Evolutionary conservation across 176 grass and related monocot genomes (phyloP).

Genomic region (Poa pratensis): DNA sequence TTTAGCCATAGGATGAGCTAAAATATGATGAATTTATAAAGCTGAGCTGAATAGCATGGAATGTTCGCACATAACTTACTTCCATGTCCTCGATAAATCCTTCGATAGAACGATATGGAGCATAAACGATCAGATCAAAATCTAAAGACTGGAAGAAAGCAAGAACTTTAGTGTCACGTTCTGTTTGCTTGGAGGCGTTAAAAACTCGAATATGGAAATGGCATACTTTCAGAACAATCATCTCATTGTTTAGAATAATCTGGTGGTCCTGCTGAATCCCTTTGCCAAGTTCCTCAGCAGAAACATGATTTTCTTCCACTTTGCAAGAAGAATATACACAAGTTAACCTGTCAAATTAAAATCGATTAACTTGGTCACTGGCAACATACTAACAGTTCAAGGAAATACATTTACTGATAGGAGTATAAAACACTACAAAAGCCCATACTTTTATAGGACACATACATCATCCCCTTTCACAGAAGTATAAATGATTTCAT

Average conservation of each 20-base stretch:
- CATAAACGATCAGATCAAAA: conserved; percentile 96
- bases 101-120: conserved; percentile 83
- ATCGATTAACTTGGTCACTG: conserved; percentile 7
- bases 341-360: conserved; percentile 79
- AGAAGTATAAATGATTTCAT: neutral
- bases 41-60: neutral
- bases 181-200: conserved; percentile 30
- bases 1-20: conserved; percentile 26
- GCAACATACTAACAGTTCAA: conserved; percentile 31
- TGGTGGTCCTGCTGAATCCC: conserved; percentile 94
- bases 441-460: conserved; percentile 6
- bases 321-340: conserved; percentile 98
- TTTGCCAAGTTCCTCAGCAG: conserved; percentile 96
- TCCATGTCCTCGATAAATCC: conserved; percentile 89
- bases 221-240: conserved; percentile 82
- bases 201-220: conserved; percentile 37
- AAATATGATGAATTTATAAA: neutral
- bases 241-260: conserved; percentile 95
- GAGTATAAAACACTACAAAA: neutral
- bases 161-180: conserved; percentile 35
- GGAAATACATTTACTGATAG: conserved; percentile 15
- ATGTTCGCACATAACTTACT: conserved; percentile 43
- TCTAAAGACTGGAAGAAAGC: conserved; percentile 68
- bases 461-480: neutral
- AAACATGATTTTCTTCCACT: conserved; percentile 99